phyloP scores from a whole-genome alignment of 305 asterid genomes.

The Euphrasia arctica region DNA sequence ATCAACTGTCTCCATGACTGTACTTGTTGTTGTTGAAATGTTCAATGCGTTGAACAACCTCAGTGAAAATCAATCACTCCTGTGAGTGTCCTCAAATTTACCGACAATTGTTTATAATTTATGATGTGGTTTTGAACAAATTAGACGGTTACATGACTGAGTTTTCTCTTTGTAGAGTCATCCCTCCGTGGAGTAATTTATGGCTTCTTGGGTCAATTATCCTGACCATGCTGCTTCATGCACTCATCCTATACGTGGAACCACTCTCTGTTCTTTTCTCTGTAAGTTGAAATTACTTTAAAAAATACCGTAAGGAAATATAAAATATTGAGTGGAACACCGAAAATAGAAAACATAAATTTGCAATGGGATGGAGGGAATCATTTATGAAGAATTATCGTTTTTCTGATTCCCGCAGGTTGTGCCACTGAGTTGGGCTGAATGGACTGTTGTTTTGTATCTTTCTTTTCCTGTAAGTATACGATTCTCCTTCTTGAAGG shows the following conservation, averaged over 20 bases:
- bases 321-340: too few relatives aligned
- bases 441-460: conserved; percentile 82
- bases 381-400: conserved; percentile 7
- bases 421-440: conserved; percentile 89
- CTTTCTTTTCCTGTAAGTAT: conserved; percentile 95
- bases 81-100: conserved; percentile 49
- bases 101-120: conserved; percentile 14
- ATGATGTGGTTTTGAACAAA: conserved; percentile 1
- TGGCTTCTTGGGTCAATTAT: conserved; percentile 95
- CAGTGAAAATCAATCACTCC: conserved; percentile 95
- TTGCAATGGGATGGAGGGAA: too few relatives aligned
- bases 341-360: too few relatives aligned
- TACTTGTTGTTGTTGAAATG: conserved; percentile 97
- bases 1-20: conserved; percentile 97
- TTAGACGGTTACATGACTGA: conserved; percentile 19
- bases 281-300: conserved; percentile 45
- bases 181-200: conserved; percentile 97
- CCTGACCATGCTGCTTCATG: conserved; percentile 89
- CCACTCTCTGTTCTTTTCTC: conserved; percentile 89
- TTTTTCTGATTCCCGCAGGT: conserved; percentile 46
- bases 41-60: conserved; percentile 97
- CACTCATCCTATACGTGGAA: conserved; percentile 72
- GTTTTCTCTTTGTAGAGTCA: conserved; percentile 45
- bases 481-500: conserved; percentile 33
- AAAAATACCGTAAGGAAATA: not conserved